Evolutionary conservation across 2,329 filamentous ascomycete genomes (phyloP).

Genomic region (Aaosphaeria pasadenensis): DNA sequence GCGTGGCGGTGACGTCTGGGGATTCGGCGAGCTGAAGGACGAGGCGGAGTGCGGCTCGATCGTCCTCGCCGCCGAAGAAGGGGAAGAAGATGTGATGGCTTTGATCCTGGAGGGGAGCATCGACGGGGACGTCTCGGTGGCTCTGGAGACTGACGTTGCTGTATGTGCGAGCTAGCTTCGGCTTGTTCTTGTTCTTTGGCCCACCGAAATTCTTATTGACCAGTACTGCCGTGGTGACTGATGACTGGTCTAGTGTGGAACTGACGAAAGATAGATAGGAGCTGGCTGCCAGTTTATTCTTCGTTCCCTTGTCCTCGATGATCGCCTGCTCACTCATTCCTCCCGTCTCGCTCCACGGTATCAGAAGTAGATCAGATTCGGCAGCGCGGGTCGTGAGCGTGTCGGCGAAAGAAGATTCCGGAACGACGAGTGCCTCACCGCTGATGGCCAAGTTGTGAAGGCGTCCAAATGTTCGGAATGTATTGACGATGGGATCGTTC

Average conservation of each 20-base stretch:
- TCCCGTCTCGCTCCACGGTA: conserved; percentile 85
- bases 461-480: conserved; percentile 80
- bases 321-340: conserved; percentile 63
- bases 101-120: conserved; percentile 59
- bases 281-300: conserved; percentile 58
- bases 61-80: conserved; percentile 82
- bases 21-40: conserved; percentile 83
- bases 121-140: conserved; percentile 54
- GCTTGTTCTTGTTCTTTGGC: conserved; percentile 33
- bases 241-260: conserved; percentile 60
- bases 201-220: conserved; percentile 70
- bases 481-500: conserved; percentile 77
- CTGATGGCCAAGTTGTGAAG: conserved; percentile 77
- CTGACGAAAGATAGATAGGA: conserved; percentile 74
- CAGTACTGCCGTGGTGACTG: conserved; percentile 72
- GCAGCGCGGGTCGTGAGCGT: conserved; percentile 63
- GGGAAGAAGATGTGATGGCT: conserved; percentile 83
- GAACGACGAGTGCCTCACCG: conserved; percentile 73
- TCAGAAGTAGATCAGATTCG: conserved; percentile 65
- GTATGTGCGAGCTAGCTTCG: conserved; percentile 24
- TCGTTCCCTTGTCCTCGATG: conserved; percentile 47
- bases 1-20: conserved; percentile 71
- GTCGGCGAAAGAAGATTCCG: conserved; percentile 73
- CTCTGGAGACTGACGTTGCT: conserved; percentile 49
- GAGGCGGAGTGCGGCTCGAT: conserved; percentile 73